Percentiles rank a stretch among this genome's conserved stretches.
Conservation (phyloP, 169 alveolate species). For the Perkinsus olseni region DNA sequence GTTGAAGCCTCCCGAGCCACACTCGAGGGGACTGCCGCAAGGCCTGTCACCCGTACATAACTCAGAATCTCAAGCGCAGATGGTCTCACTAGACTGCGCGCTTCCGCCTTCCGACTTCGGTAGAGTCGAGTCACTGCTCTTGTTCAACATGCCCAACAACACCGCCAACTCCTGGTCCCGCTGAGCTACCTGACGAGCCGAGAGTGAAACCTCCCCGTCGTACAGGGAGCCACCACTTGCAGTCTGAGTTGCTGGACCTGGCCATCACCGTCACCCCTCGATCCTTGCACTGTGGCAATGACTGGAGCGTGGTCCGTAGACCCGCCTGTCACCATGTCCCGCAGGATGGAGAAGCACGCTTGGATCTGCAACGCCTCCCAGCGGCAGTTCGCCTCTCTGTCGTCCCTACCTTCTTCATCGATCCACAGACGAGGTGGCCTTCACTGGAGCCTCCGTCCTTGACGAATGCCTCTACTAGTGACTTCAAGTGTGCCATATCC, state of each 20-base stretch:
- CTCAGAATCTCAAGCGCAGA: too few relatives aligned
- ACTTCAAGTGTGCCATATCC: background rate
- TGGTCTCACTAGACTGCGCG: background rate
- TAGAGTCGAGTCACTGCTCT: conserved; percentile 27
- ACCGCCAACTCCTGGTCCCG: conserved; percentile 74
- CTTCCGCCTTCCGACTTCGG: conserved; percentile 9
- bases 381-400: background rate
- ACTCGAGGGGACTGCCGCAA: too few relatives aligned
- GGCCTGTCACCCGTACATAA: too few relatives aligned
- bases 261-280: conserved; percentile 6
- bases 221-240: conserved; percentile 19
- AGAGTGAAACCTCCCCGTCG: too few relatives aligned
- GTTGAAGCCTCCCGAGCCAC: too few relatives aligned
- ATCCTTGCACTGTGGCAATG: background rate
- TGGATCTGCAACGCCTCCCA: background rate
- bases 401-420: background rate
- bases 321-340: background rate
- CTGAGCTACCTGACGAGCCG: conserved; percentile 20
- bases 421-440: background rate
- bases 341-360: background rate
- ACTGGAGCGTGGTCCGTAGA: background rate
- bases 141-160: conserved; percentile 47
- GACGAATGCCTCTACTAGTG: background rate
- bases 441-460: background rate
- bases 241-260: conserved; percentile 43